Evolutionary conservation across 1,284 basidiomycete species (phyloP).

Genomic region (Boletellus deceptivus): DNA sequence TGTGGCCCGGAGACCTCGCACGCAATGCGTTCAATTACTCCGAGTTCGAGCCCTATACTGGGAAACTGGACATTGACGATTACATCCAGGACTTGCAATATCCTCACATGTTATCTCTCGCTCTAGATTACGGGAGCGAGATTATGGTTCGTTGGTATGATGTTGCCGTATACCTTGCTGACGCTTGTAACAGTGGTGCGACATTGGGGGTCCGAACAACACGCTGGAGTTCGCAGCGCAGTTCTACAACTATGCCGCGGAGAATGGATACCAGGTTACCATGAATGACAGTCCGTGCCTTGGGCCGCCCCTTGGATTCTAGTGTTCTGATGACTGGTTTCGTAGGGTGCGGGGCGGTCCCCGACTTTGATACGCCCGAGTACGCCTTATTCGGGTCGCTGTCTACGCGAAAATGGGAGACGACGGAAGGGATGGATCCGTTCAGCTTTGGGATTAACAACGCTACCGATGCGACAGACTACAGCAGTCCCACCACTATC

Average conservation of each 20-base stretch:
- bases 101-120: slow-evolving; percentile 56
- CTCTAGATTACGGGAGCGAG: slow-evolving; percentile 49
- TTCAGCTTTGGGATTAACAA: slow-evolving; percentile 46
- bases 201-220: slow-evolving; percentile 57
- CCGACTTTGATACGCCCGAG: slow-evolving; percentile 60
- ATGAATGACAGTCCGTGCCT: slow-evolving; percentile 49
- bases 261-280: slow-evolving; percentile 50
- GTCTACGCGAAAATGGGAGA: slow-evolving; percentile 55
- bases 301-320: neutral
- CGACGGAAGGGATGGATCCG: slow-evolving; percentile 52
- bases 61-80: slow-evolving; percentile 47
- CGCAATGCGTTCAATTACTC: slow-evolving; percentile 49
- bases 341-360: slow-evolving; percentile 42
- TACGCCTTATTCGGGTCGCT: slow-evolving; percentile 50
- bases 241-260: slow-evolving; percentile 50
- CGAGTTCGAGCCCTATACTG: slow-evolving; percentile 54
- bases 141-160: slow-evolving; percentile 44
- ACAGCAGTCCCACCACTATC: slow-evolving; percentile 49
- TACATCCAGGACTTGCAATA: slow-evolving; percentile 53
- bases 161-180: neutral
- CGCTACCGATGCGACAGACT: slow-evolving; percentile 43
- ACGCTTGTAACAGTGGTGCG: slow-evolving; percentile 46
- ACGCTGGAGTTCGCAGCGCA: slow-evolving; percentile 47
- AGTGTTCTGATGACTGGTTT: neutral
- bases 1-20: slow-evolving; percentile 54